These are phyloP conservation scores for Akanthomyces uredinophilus DNA, from an alignment of 2,329 filamentous ascomycete genomes.

Conservation along the genomic window DNA sequence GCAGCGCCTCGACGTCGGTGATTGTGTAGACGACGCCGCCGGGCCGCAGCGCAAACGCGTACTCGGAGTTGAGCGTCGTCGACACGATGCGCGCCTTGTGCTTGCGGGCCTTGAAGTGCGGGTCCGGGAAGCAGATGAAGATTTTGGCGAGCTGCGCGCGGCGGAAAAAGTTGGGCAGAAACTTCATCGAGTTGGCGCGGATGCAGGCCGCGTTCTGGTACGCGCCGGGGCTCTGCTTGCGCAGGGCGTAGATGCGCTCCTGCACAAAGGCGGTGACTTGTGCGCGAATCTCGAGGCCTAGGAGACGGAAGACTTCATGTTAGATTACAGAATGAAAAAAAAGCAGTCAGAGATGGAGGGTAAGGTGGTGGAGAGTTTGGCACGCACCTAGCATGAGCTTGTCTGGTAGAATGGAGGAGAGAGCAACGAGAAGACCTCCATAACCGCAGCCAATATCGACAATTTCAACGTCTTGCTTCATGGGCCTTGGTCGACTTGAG, in stretches of 20 bases:
- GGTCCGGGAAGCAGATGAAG: constrained; percentile 97
- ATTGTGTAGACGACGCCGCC: constrained; percentile 93
- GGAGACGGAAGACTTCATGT: too few species aligned
- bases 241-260: constrained; percentile 77
- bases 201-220: constrained; percentile 89
- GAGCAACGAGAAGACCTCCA: constrained; percentile 80
- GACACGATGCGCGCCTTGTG: constrained; percentile 96
- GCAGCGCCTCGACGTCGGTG: constrained; percentile 91
- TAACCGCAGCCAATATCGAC: constrained; percentile 98
- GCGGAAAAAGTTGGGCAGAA: constrained; percentile 94
- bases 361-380: too few species aligned
- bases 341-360: too few species aligned
- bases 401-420: constrained; percentile 75
- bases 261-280: constrained; percentile 89
- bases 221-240: constrained; percentile 49
- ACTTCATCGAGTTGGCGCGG: constrained; percentile 97
- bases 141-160: constrained; percentile 79
- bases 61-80: constrained; percentile 82
- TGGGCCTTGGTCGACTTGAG: constrained; percentile 20
- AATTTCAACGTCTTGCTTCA: constrained; percentile 70
- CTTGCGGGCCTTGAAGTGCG: constrained; percentile 95
- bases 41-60: constrained; percentile 78
- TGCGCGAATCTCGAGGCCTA: constrained; percentile 86
- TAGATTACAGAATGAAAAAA: too few species aligned
- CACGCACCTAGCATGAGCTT: constrained; percentile 82